Evolutionary conservation across 371 early-diverging fungal genomes (phyloP), one percentile per base, ranked within the genome.

Genomic region (Gilbertella persicaria): DNA sequence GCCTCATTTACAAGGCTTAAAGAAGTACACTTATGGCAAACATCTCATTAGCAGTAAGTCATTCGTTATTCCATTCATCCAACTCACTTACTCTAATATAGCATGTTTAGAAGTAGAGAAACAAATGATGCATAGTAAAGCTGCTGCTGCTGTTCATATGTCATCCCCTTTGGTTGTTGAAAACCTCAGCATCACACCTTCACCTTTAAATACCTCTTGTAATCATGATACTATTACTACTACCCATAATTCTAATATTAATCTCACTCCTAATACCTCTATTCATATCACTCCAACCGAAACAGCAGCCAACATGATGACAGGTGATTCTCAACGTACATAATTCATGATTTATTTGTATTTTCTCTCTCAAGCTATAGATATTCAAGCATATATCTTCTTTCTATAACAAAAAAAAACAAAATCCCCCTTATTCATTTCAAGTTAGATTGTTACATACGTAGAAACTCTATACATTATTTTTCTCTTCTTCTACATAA

Each of bases 11-110:
- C 85, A 83, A 50, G 85, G 90, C 0, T 76, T 98, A 46, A 92
- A 91, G 55, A 97, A 96, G 80, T 97, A 89, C 69, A 95, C 97
- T 23, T 97, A 97, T 69, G 97, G 97, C 43, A 98, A 97, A 68
- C 98, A 97, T 63, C 77, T 97, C 35, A 96, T 96, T 50, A 79
- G 82, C 55, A 94, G 79, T 79, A 71, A 73, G 70, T 67, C 17
- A 25, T 3, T 3, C 10, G 16, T 8, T 17, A 14, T 46, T 25
- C 2, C 24, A 16, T 36, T 36, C 3, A 36, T 14, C 13, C 3
- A 8, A 20, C 19, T 17, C 2, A 13, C 8, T 39, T 9, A 48
- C 12, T 36, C 16, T 16, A 1, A 19, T 36, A 38, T 44, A 62
- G 60, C 64, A 16, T 59, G 60, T 35, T 46, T 64, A 51, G 64